These are phyloP conservation scores for Phytophthora cactorum DNA, from an alignment of 352 stramenopile genomes.

Conservation along the genomic window DNA sequence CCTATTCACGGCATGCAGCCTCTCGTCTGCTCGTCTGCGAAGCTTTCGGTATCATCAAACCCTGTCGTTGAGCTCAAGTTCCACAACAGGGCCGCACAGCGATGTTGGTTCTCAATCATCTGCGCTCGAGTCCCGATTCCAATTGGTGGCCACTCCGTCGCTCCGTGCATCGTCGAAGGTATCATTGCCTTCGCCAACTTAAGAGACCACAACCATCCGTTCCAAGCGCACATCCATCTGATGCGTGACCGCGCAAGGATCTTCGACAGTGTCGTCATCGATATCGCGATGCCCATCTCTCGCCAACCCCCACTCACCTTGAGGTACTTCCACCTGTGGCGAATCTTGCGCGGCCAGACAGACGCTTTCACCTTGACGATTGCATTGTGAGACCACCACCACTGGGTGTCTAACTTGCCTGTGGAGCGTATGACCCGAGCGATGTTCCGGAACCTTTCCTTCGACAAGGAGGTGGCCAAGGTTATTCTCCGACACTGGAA, in stretches of 20 bases:
- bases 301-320: not conserved
- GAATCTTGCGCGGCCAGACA: not conserved
- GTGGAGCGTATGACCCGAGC: not conserved
- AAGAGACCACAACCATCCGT: not conserved
- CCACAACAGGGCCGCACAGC: not conserved
- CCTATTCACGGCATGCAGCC: not conserved
- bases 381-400: not conserved
- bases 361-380: not conserved
- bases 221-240: not conserved
- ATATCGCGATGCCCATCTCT: not conserved
- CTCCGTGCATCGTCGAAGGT: not conserved
- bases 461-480: not conserved
- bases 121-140: not conserved
- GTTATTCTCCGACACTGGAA: not conserved
- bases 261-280: not conserved
- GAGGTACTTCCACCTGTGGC: not conserved
- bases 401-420: not conserved
- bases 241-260: not conserved
- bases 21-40: not conserved
- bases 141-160: not conserved
- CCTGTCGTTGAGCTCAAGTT: not conserved
- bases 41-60: not conserved
- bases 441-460: not conserved
- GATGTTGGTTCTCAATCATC: not conserved
- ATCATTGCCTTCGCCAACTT: not conserved